Evolutionary conservation across 495 filamentous ascomycete species (phyloP).

Genomic region (Endocarpon pusillum): DNA sequence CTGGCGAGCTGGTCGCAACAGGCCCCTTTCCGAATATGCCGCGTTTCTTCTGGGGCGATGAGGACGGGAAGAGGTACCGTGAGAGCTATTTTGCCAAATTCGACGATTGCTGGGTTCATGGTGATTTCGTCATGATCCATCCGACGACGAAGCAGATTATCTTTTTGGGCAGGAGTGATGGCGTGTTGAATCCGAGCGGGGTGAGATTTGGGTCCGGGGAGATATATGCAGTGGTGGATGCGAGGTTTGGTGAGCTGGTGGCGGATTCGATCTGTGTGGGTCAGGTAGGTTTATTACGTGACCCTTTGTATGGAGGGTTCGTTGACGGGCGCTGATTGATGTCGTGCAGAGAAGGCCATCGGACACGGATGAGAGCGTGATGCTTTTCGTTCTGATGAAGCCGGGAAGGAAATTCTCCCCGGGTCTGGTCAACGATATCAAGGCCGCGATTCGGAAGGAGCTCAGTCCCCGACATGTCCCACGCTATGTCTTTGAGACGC

Average conservation of each 20-base stretch:
- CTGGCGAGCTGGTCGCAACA: conserved; percentile 58
- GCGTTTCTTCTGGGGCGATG: conserved; percentile 51
- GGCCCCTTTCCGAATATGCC: conserved; percentile 58
- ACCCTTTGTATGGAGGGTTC: no score
- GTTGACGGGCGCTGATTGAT: no score
- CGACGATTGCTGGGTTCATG: conserved; percentile 62
- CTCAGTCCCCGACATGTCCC: conserved; percentile 61
- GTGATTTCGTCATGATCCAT: conserved; percentile 58
- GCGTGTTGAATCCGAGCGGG: conserved; percentile 61
- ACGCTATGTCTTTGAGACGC: conserved; percentile 60
- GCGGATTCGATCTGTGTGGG: conserved; percentile 60
- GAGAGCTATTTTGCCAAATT: conserved; percentile 57
- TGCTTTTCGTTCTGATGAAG: conserved; percentile 61
- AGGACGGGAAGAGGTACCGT: conserved; percentile 38
- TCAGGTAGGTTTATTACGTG: no score
- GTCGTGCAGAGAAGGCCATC: conserved; percentile 48
- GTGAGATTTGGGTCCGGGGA: conserved; percentile 66
- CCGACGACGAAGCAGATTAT: conserved; percentile 44
- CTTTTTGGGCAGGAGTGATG: conserved; percentile 61
- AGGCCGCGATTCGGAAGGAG: conserved; percentile 41
- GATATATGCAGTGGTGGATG: conserved; percentile 59
- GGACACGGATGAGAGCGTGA: conserved; percentile 56
- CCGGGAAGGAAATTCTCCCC: conserved; percentile 35
- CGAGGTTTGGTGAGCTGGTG: conserved; percentile 39
- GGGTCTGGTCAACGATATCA: conserved; percentile 41